Evolutionary conservation across 352 stramenopile species (phyloP).

Genomic region (Phytophthora fragariae): DNA sequence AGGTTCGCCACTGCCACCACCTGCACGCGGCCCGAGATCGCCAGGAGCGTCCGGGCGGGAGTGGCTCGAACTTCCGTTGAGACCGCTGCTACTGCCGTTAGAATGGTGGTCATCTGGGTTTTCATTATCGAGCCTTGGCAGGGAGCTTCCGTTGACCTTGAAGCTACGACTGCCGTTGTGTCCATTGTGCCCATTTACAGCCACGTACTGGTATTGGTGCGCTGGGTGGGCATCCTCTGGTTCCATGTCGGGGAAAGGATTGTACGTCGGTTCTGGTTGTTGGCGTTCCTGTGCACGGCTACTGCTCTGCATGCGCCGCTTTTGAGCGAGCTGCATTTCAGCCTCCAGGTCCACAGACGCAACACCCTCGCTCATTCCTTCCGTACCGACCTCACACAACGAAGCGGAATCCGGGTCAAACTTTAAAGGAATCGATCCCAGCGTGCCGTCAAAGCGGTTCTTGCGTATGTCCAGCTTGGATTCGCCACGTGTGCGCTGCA

Average conservation of each 20-base stretch:
- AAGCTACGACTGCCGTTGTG: conserved; percentile 24
- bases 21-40: conserved; percentile 18
- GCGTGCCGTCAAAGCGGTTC: conserved; percentile 94
- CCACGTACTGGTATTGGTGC: conserved; percentile 36
- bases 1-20: conserved; percentile 52
- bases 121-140: conserved; percentile 34
- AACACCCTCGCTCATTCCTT: conserved; percentile 75
- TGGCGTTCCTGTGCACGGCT: conserved; percentile 25
- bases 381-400: conserved; percentile 70
- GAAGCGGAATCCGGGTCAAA: conserved; percentile 83
- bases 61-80: conserved; percentile 32
- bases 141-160: conserved; percentile 36
- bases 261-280: conserved; percentile 12
- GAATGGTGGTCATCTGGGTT: conserved; percentile 32
- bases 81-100: conserved; percentile 21
- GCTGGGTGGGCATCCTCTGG: conserved; percentile 11
- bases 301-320: conserved; percentile 49
- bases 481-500: conserved; percentile 91
- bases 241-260: conserved; percentile 10
- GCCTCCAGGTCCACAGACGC: conserved; percentile 77
- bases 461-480: conserved; percentile 98
- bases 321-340: conserved; percentile 83
- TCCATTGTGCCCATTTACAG: conserved; percentile 16
- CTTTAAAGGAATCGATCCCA: conserved; percentile 87
- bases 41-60: conserved; percentile 6